Evolutionary conservation across 768 basidiomycete genomes (phyloP).

Genomic region (Boletus vermiculosoides): DNA sequence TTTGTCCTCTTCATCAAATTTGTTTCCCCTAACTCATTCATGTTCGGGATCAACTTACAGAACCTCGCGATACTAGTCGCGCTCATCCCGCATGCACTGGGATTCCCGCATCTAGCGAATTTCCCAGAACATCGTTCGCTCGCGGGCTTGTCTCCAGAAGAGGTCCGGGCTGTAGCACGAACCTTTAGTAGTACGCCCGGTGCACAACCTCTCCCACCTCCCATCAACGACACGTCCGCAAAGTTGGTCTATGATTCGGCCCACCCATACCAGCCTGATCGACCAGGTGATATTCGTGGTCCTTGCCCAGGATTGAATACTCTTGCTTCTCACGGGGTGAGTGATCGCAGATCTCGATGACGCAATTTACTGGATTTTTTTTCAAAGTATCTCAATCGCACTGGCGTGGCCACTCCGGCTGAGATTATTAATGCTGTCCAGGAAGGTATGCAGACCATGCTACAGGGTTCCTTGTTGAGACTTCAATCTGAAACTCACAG

Average conservation of each 20-base stretch:
- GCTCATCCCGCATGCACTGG: slow-evolving; percentile 9
- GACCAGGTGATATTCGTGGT: slow-evolving; percentile 25
- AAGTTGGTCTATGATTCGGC: slow-evolving; percentile 19
- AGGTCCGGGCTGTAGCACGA: slow-evolving; percentile 13
- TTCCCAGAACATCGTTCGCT: slow-evolving; percentile 23
- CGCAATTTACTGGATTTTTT: not conserved
- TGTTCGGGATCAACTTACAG: slow-evolving; percentile 6
- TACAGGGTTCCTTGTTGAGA: not conserved
- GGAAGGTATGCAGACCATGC: not conserved
- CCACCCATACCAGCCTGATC: slow-evolving; percentile 16
- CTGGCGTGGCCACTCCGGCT: not conserved
- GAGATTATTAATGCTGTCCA: not conserved
- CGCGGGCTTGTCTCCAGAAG: slow-evolving; percentile 13
- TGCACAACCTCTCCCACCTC: slow-evolving; percentile 20
- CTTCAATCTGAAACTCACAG: not conserved
- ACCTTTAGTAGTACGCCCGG: slow-evolving; percentile 21
- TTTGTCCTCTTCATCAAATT: not conserved
- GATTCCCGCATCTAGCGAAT: slow-evolving; percentile 11
- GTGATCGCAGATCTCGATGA: not conserved
- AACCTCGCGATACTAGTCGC: not conserved
- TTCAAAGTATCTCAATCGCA: not conserved
- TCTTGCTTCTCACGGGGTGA: slow-evolving; percentile 25
- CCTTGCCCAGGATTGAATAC: slow-evolving; percentile 28
- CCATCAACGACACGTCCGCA: slow-evolving; percentile 25
- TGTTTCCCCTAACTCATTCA: not conserved